phyloP scores from a whole-genome alignment of 1,284 basidiomycete species.

The Marasmius fiardii region DNA sequence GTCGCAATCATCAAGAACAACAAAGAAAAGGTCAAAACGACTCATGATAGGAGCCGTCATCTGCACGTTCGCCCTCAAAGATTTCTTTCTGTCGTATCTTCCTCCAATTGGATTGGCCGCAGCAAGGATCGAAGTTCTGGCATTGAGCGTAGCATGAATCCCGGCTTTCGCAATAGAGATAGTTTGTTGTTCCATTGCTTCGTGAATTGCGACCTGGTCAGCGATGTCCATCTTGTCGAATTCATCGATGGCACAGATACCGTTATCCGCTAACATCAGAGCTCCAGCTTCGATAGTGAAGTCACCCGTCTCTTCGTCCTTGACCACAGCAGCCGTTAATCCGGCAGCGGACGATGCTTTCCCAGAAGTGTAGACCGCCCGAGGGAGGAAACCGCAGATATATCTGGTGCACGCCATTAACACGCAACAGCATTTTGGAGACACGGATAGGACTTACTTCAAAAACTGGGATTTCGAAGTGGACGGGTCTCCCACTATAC shows the following conservation, averaged over 20 bases:
- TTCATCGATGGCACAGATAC: conserved; percentile 99
- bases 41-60: conserved; percentile 99
- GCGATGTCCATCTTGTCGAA: conserved; percentile 99
- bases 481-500: conserved; percentile 96
- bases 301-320: conserved; percentile 98
- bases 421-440: background rate
- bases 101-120: conserved; percentile 98
- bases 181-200: conserved; percentile 99
- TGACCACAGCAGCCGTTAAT: conserved; percentile 97
- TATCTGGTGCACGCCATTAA: conserved; percentile 56
- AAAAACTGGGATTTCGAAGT: conserved; percentile 98
- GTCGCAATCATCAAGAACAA: conserved; percentile 97
- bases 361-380: conserved; percentile 97
- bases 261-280: conserved; percentile 99
- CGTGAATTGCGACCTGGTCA: conserved; percentile 99
- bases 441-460: conserved; percentile 64
- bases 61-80: conserved; percentile 91
- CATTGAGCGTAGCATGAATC: conserved; percentile 98
- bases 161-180: conserved; percentile 99
- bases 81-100: conserved; percentile 94
- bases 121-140: conserved; percentile 95
- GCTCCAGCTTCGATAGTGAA: conserved; percentile 99
- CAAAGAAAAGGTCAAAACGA: conserved; percentile 98
- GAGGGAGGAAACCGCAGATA: conserved; percentile 97
- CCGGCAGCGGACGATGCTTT: conserved; percentile 99